phyloP scores from a whole-genome alignment of 202 grass and related monocot species.

The Digitaria exilis region DNA sequence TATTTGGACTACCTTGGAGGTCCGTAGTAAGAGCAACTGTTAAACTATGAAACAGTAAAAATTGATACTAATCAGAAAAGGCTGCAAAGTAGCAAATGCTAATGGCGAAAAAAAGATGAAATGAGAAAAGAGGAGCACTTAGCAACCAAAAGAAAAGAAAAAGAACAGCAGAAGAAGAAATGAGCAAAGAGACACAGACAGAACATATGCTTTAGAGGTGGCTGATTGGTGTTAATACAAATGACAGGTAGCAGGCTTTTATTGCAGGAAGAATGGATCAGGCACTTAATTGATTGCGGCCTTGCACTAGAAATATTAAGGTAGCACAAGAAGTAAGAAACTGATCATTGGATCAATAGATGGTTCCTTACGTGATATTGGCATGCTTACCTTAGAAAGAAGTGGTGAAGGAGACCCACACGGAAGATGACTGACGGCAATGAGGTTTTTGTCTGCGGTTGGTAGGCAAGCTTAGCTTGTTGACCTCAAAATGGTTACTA shows the following conservation, averaged over 20 bases:
- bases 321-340: neutral
- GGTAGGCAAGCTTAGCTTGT: neutral
- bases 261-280: neutral
- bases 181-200: no score
- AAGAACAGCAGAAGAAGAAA: neutral
- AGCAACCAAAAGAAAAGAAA: neutral
- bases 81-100: constrained; percentile 31
- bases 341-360: neutral
- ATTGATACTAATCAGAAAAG: constrained; percentile 22
- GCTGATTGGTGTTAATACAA: neutral
- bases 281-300: neutral
- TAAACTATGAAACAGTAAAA: constrained; percentile 22
- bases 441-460: neutral
- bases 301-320: neutral
- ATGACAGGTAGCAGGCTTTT: neutral
- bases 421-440: constrained; percentile 32
- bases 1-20: neutral
- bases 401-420: neutral
- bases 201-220: neutral
- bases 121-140: neutral
- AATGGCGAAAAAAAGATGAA: neutral
- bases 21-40: constrained; percentile 10
- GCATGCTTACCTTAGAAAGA: constrained; percentile 33
- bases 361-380: neutral
- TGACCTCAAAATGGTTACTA: no score